Conservation (phyloP, 2,329 filamentous ascomycete species). For the Proliferodiscus dingleyae region DNA sequence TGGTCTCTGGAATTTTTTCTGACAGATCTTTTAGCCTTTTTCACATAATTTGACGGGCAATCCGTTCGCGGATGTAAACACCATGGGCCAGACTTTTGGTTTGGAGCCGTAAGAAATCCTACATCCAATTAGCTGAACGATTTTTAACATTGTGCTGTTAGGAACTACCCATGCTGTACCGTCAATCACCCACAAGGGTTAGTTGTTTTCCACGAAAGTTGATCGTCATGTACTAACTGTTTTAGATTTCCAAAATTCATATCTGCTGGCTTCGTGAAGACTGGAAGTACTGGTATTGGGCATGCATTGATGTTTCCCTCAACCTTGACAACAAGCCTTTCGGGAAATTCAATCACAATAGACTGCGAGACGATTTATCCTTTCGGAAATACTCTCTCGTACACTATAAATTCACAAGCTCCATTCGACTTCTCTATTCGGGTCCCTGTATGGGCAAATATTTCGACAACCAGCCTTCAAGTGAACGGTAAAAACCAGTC, state of each 20-base stretch:
- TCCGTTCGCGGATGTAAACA: constrained; percentile 16
- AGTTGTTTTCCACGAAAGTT: background rate
- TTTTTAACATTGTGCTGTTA: constrained; percentile 8
- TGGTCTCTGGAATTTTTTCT: background rate
- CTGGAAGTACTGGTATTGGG: constrained; percentile 37
- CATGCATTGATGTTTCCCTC: constrained; percentile 44
- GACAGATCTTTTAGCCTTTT: constrained; percentile 9
- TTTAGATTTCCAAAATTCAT: constrained; percentile 48
- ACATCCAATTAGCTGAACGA: background rate
- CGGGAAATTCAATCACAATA: constrained; percentile 34
- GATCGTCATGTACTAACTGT: background rate
- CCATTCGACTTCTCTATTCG: constrained; percentile 24
- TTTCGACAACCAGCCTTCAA: background rate
- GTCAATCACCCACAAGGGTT: constrained; percentile 51
- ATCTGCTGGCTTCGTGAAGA: constrained; percentile 37
- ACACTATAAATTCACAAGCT: constrained; percentile 26
- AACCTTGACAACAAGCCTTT: constrained; percentile 32
- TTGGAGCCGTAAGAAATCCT: constrained; percentile 38
- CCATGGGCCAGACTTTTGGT: constrained; percentile 28
- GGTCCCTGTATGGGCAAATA: constrained; percentile 20
- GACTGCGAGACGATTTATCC: constrained; percentile 44
- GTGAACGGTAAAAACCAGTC: background rate
- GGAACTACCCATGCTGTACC: constrained; percentile 46
- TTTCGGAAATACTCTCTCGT: constrained; percentile 23
- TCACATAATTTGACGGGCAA: constrained; percentile 5